Percentiles rank a stretch among this genome's conserved stretches.
phyloP scores from a whole-genome alignment of 345 rosid genomes.

The Alliaria petiolata region DNA sequence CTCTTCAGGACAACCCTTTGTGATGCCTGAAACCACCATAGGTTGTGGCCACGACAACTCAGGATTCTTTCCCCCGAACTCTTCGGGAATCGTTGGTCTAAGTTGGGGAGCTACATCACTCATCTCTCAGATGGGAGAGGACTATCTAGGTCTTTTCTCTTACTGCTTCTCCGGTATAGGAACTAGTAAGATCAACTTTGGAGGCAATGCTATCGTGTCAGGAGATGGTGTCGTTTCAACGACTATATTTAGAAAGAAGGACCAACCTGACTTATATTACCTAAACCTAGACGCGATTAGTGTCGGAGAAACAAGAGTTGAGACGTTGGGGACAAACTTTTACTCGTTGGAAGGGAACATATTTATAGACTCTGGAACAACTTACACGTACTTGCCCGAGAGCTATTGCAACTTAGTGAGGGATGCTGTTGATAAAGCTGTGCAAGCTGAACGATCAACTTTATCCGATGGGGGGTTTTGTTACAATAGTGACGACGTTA shows the following conservation, averaged over 20 bases:
- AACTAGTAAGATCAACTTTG: conserved; percentile 15
- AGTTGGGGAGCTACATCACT: background rate
- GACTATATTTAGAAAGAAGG: background rate
- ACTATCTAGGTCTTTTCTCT: background rate
- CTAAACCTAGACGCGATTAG: conserved; percentile 18
- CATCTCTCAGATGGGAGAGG: conserved; percentile 5
- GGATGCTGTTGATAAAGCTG: background rate
- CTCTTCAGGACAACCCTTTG: background rate
- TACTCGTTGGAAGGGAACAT: conserved; percentile 2
- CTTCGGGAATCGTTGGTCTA: conserved; percentile 11
- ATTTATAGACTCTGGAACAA: conserved; percentile 3
- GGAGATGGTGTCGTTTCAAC: conserved; percentile 2
- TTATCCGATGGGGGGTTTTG: background rate
- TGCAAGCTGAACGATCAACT: background rate
- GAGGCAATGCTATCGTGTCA: background rate
- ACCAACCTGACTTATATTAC: background rate
- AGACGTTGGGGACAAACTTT: conserved; percentile 14
- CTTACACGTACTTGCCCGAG: background rate
- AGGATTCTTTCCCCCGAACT: background rate
- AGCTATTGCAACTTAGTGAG: conserved; percentile 1
- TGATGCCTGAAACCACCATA: background rate
- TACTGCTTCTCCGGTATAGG: conserved; percentile 7
- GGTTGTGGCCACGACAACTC: background rate
- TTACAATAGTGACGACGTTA: background rate
- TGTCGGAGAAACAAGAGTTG: background rate